Conservation (phyloP, 2,329 filamentous ascomycete genomes). For the Phialemonium atrogriseum region DNA sequence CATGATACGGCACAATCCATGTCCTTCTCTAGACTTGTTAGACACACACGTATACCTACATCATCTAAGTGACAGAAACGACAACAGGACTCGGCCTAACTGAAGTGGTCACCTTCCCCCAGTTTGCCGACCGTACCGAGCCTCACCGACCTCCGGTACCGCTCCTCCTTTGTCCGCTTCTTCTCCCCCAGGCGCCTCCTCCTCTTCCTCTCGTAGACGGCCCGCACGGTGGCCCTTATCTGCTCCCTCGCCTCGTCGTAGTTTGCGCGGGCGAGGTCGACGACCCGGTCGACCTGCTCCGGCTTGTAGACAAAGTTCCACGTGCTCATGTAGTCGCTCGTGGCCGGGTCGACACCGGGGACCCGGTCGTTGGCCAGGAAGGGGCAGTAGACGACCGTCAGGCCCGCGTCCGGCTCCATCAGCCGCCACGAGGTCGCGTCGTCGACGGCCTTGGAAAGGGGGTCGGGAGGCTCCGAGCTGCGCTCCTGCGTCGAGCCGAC, state of each 20-base stretch:
- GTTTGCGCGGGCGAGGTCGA: conserved; percentile 76
- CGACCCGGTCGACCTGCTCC: conserved; percentile 78
- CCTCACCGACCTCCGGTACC: conserved; percentile 37
- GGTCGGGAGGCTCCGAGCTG: conserved; percentile 38
- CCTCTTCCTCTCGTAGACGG: conserved; percentile 91
- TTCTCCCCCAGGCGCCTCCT: conserved; percentile 50
- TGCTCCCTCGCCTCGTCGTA: conserved; percentile 75
- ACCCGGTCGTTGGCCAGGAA: conserved; percentile 76
- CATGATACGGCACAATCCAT: too few species aligned
- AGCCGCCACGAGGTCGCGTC: conserved; percentile 61
- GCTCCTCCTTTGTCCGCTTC: conserved; percentile 26
- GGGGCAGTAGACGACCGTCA: conserved; percentile 85
- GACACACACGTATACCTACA: too few species aligned
- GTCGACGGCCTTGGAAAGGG: conserved; percentile 45
- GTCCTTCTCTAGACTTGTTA: too few species aligned
- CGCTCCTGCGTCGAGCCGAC: conserved; percentile 77
- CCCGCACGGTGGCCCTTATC: conserved; percentile 69
- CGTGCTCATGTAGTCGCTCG: conserved; percentile 80
- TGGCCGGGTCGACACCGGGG: conserved; percentile 72
- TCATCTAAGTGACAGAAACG: too few species aligned
- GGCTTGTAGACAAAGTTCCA: conserved; percentile 98
- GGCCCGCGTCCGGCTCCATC: conserved; percentile 70
- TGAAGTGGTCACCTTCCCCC: conserved; percentile 61
- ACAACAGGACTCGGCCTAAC: too few species aligned
- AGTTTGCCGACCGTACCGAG: conserved; percentile 45